Base-by-base conservation (phyloP, 2,329 filamentous ascomycete species). In the Cercospora sp. region DNA sequence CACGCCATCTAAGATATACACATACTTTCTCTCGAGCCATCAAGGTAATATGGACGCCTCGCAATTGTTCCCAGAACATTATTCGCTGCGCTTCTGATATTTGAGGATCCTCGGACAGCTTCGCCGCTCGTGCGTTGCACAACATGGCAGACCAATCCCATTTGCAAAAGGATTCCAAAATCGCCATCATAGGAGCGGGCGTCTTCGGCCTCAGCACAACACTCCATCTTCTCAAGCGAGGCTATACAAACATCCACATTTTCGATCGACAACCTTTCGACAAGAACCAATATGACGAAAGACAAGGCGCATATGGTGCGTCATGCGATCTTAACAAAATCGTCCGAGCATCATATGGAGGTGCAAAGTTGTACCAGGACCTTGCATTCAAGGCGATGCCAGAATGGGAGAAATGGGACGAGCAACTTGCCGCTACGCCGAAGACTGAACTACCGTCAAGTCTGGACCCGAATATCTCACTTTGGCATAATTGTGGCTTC, bases 151-250 rank as follows among this genome's bases (percentile, higher is more conserved):
- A 55, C 30, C 34, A 53, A 5, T 30, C 13, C n/a, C 60, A 51
- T n/a, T 59, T 64, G 18, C 67, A 67, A 7, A 66, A 66, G 53
- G 66, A 69, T 61, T 71, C 69, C 59, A 71, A 71, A 58, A 73
- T 77, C 34, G 59, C 69, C 28, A 82, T 83, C 57, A 70, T 83
- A 13, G 82, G 82, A 53, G 79, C 79, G 18, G 82, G 82, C n/a
- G 82, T 83, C 57, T 80, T 83, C 30, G 82, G 82, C 40, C 72
- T 82, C 61, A 80, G 78, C n/a, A 80, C 80, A 7, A 81, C 82
- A 26, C 68, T 76, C 5, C 74, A 76, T 45, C 73, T 77, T 8
- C 64, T 73, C 18, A 62, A 68, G 40, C 65, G 70, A 37, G 74
- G 74, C 57, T 76, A 76, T 45, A 71, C 66, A 5, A 74, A 75